Conservation (phyloP, 1,284 basidiomycete genomes). For the Apiotrichum brassicae region DNA sequence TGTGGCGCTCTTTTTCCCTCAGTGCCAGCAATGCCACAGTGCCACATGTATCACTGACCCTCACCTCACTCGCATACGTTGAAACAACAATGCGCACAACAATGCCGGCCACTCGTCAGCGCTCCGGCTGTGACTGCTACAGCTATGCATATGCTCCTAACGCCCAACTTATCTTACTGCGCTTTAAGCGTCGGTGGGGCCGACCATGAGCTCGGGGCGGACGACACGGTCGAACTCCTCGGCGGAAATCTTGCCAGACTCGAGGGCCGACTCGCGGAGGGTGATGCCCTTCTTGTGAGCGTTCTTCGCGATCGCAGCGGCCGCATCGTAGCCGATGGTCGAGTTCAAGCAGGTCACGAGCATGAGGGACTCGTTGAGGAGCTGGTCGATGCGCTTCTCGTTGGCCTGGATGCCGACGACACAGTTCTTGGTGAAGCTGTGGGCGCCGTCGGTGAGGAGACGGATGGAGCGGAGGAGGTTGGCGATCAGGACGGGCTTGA, state of each 20-base stretch:
- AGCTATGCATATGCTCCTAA: too few relatives aligned
- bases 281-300: constrained; percentile 95
- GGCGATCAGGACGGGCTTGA: constrained; percentile 98
- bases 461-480: constrained; percentile 95
- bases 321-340: constrained; percentile 40
- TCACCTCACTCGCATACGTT: too few relatives aligned
- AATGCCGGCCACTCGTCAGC: too few relatives aligned
- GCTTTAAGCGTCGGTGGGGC: too few relatives aligned
- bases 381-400: constrained; percentile 79
- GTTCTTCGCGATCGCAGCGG: constrained; percentile 98
- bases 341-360: constrained; percentile 36
- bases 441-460: constrained; percentile 82
- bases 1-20: too few relatives aligned
- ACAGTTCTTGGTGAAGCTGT: constrained; percentile 95
- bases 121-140: too few relatives aligned
- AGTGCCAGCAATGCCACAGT: too few relatives aligned
- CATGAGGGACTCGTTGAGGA: constrained; percentile 80
- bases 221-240: constrained; percentile 97
- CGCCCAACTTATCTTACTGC: too few relatives aligned
- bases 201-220: constrained; percentile 66
- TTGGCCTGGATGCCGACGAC: constrained; percentile 91
- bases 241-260: constrained; percentile 74
- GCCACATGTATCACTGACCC: too few relatives aligned
- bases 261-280: constrained; percentile 86
- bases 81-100: too few relatives aligned